Conservation (phyloP, 441 rosid species). For the Populus tomentosa region DNA sequence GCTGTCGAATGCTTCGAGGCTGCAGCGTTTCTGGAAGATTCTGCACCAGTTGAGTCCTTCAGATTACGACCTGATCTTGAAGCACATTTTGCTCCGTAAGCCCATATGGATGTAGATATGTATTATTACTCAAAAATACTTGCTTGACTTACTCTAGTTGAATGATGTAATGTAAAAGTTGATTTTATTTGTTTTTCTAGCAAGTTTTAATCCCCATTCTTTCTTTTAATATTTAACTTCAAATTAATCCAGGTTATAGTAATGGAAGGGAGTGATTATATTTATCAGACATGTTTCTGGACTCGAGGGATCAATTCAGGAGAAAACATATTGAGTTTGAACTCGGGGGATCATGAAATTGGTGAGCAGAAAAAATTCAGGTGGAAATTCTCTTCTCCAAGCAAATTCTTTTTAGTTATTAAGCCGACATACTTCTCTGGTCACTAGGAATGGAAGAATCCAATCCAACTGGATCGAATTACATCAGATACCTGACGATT, state of each 20-base stretch:
- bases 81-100: not conserved
- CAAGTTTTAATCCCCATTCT: not conserved
- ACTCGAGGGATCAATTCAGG: not conserved
- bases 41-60: slow-evolving; percentile 89
- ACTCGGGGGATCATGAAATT: not conserved
- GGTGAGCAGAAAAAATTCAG: not conserved
- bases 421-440: too few relatives aligned
- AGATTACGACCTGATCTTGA: slow-evolving; percentile 35
- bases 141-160: not conserved
- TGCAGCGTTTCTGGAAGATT: slow-evolving; percentile 60
- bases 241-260: not conserved
- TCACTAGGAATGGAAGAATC: too few relatives aligned
- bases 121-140: not conserved
- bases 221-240: slow-evolving; percentile 9
- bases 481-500: too few relatives aligned
- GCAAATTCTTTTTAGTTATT: not conserved
- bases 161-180: not conserved
- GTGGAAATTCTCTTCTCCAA: not conserved
- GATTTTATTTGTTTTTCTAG: not conserved
- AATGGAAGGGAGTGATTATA: not conserved
- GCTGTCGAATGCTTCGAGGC: slow-evolving; percentile 81
- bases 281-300: not conserved
- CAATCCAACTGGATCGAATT: too few relatives aligned
- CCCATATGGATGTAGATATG: slow-evolving; percentile 10
- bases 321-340: not conserved